These are phyloP conservation scores for Fraxinus dipetala DNA, from an alignment of 305 asterid genomes.

Conservation along the genomic window DNA sequence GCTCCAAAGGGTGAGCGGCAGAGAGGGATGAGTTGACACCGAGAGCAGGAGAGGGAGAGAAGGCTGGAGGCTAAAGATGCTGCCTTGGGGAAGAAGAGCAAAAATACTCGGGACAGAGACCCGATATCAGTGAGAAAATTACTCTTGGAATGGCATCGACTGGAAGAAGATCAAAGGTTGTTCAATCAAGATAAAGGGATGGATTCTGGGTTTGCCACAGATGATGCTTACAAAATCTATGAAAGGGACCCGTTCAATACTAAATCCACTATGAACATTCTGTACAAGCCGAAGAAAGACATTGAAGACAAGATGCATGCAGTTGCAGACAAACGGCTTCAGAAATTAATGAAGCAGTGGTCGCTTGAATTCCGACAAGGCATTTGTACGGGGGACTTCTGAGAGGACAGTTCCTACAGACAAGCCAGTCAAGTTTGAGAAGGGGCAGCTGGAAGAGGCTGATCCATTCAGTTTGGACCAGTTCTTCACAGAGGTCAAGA, in stretches of 20 bases:
- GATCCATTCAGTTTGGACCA: slow-evolving; percentile 40
- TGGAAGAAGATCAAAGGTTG: slow-evolving; percentile 67
- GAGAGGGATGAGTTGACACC: neutral
- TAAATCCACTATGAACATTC: slow-evolving; percentile 60
- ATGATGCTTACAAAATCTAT: slow-evolving; percentile 65
- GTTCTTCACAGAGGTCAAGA: slow-evolving; percentile 26
- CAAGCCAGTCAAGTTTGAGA: slow-evolving; percentile 65
- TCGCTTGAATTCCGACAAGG: no score
- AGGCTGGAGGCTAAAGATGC: slow-evolving; percentile 78
- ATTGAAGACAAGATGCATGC: slow-evolving; percentile 65
- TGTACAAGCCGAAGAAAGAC: slow-evolving; percentile 69
- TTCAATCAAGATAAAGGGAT: slow-evolving; percentile 90
- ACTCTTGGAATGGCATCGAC: slow-evolving; percentile 83
- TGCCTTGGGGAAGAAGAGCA: slow-evolving; percentile 76
- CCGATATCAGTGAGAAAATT: slow-evolving; percentile 76
- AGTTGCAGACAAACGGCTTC: slow-evolving; percentile 45
- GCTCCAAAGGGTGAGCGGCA: slow-evolving; percentile 27
- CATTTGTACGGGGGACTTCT: no score
- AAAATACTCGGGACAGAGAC: slow-evolving; percentile 79
- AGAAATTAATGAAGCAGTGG: no score
- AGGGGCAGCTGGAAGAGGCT: slow-evolving; percentile 45
- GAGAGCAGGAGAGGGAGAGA: slow-evolving; percentile 80
- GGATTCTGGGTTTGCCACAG: slow-evolving; percentile 80
- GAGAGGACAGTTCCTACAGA: no score
- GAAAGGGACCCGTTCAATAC: slow-evolving; percentile 68